Base-by-base conservation (phyloP, 2,329 filamentous ascomycete genomes). In the Fusarium chuoi region DNA sequence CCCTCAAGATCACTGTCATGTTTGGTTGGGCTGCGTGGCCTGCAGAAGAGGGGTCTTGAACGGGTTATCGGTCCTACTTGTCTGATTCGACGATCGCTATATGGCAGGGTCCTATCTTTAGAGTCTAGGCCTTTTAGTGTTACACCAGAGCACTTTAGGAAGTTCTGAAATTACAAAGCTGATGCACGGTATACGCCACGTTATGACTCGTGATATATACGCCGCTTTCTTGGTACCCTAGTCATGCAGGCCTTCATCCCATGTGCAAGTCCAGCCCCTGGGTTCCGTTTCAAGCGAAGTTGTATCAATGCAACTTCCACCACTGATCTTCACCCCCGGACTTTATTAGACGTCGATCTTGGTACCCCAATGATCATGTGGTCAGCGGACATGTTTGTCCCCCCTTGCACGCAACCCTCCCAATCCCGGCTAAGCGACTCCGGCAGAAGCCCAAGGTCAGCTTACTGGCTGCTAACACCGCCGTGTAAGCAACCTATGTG, bases 11-110 rank as follows among this genome's bases (percentile, higher is more conserved):
- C 3, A 44, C 82, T 5, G 89, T 92, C 67, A 84, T 90, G 1
- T 28, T 88, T 5, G 82, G 87, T 1, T 93, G 91, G 91, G 81
- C 89, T 22, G 73, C 88, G 4, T 93, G 91, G 91, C 89, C 86
- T 8, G 84, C 81, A 1, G 86, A 88, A 66, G 75, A 79, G 28
- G 67, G 59, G 58, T 33, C 65, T n/a, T 70, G 46, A 65, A n/a
- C n/a, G 51, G 17, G n/a, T 3, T 36, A 45, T 62, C 24, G 49
- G 24, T n/a, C 33, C 33, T 45, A n/a, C 35, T 51, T 45, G 33
- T 59, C 22, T n/a, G 26, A 28, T 39, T 61, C 38, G 38, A 52
- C 65, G 20, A 44, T 54, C 2, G 13, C 4, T 45, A 20, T 38
- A 33, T 28, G 46, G 18, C 33, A 35, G 42, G 22, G 46, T 22